phyloP scores from a whole-genome alignment of 805 yeast species.

The Yarrowia sp. region DNA sequence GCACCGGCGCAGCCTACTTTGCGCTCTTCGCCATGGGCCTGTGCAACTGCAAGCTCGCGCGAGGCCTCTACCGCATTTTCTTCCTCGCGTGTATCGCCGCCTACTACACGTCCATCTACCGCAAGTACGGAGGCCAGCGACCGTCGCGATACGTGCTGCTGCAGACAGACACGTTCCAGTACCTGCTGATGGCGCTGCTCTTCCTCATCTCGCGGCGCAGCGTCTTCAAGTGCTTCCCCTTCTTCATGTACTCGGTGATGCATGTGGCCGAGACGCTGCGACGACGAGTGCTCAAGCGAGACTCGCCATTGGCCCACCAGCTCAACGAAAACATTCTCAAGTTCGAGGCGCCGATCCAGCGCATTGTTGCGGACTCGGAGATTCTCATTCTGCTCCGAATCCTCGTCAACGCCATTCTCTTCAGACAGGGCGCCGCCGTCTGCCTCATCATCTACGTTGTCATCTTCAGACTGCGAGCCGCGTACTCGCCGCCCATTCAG shows the following conservation, averaged over 20 bases:
- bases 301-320: slow-evolving; percentile 30
- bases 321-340: slow-evolving; percentile 46
- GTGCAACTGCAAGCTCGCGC: slow-evolving; percentile 15
- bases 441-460: slow-evolving; percentile 47
- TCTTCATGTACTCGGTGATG: slow-evolving; percentile 19
- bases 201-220: slow-evolving; percentile 7
- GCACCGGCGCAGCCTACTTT: slow-evolving; percentile 2
- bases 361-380: slow-evolving; percentile 54
- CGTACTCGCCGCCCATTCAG: slow-evolving; percentile 65
- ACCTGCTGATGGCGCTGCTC: slow-evolving; percentile 4
- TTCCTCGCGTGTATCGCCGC: slow-evolving; percentile 46
- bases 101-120: slow-evolving; percentile 5
- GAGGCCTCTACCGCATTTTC: slow-evolving; percentile 50
- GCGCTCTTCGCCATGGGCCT: neutral
- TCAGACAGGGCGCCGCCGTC: slow-evolving; percentile 63
- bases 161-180: slow-evolving; percentile 22
- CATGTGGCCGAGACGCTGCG: slow-evolving; percentile 22
- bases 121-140: slow-evolving; percentile 25
- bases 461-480: slow-evolving; percentile 72
- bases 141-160: slow-evolving; percentile 19
- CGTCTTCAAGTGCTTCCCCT: slow-evolving; percentile 19
- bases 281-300: slow-evolving; percentile 11
- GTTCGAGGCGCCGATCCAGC: slow-evolving; percentile 53
- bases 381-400: slow-evolving; percentile 46
- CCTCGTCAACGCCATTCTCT: slow-evolving; percentile 49